These are phyloP conservation scores for Excoecaria cochinchinensis DNA, from an alignment of 345 rosid species.

Conservation along the genomic window DNA sequence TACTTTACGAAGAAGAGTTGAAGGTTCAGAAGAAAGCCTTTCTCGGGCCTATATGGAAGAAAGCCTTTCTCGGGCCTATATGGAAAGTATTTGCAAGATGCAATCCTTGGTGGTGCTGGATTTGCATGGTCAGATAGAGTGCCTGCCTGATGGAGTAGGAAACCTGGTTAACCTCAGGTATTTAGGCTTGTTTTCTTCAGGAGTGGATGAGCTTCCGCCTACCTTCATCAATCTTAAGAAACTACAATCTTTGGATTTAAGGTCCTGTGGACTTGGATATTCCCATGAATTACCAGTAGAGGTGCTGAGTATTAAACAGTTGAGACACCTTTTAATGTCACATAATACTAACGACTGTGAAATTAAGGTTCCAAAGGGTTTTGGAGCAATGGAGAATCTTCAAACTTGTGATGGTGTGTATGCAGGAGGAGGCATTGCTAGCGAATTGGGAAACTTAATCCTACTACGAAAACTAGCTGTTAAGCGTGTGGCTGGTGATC, in stretches of 20 bases:
- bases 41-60: too few species aligned
- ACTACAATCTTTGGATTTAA: not conserved
- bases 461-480: not conserved
- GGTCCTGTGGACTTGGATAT: not conserved
- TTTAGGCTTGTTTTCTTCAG: not conserved
- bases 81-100: not conserved
- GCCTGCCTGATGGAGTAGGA: not conserved
- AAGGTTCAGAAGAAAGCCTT: not conserved
- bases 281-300: slow-evolving; percentile 2
- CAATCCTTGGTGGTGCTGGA: not conserved
- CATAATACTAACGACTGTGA: not conserved
- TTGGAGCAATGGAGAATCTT: slow-evolving; percentile 8
- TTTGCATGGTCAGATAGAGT: not conserved
- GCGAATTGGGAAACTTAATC: not conserved
- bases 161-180: not conserved
- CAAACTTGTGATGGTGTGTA: slow-evolving; percentile 18
- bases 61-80: not conserved
- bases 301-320: not conserved
- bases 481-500: slow-evolving; percentile 3
- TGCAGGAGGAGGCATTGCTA: slow-evolving; percentile 18
- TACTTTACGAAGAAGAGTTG: not conserved
- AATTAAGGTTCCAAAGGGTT: slow-evolving; percentile 8
- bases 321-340: slow-evolving; percentile 22
- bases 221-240: not conserved
- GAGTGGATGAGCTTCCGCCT: not conserved